Evolutionary conservation across 1,284 basidiomycete species (phyloP), one percentile per base, ranked within the genome.

Genomic region (Sphagnurus paluster): DNA sequence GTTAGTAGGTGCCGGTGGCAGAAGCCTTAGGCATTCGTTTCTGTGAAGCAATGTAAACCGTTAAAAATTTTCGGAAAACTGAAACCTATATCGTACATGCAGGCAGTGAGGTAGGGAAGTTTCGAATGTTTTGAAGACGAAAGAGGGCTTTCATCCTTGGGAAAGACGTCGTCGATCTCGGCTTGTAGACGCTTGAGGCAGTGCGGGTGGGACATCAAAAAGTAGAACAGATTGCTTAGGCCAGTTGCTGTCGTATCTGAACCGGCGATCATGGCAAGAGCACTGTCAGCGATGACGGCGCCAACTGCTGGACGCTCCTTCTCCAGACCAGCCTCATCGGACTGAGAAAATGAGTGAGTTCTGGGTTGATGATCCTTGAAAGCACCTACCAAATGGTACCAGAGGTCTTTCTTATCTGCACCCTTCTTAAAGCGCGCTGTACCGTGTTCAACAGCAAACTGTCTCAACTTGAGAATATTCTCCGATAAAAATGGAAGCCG

Each of bases 11-110:
- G 82, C 64, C 9, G 79, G 69, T 8, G 82, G 79, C 33, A 71
- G 69, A 26, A 85, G 62, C 33, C 84, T 70, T 39, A 85, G 56
- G 0, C 73, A 62, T 58, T 86, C 83, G 30, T 83, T 80, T 47
- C 82, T 85, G 58, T 19, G 55, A 20, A 20, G 33, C 21, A 9
- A 41, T 19, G 5, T 24, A n/a, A n/a, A n/a, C n/a, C n/a, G n/a
- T n/a, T n/a, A n/a, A n/a, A n/a, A n/a, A n/a, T n/a, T n/a, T n/a
- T n/a, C n/a, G n/a, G n/a, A n/a, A n/a, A n/a, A n/a, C n/a, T n/a
- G n/a, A n/a, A n/a, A n/a, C n/a, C n/a, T n/a, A n/a, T n/a, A 11
- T 60, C 76, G 39, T 46, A 80, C 79, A 81, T 67, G 46, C 76
- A 73, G 29, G 78, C 79, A 58, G 70, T 71, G 28, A 82, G 59